Evolutionary conservation across 176 grass and related monocot species (phyloP), one percentile per base, ranked within the genome.

Genomic region (Themeda triandra): DNA sequence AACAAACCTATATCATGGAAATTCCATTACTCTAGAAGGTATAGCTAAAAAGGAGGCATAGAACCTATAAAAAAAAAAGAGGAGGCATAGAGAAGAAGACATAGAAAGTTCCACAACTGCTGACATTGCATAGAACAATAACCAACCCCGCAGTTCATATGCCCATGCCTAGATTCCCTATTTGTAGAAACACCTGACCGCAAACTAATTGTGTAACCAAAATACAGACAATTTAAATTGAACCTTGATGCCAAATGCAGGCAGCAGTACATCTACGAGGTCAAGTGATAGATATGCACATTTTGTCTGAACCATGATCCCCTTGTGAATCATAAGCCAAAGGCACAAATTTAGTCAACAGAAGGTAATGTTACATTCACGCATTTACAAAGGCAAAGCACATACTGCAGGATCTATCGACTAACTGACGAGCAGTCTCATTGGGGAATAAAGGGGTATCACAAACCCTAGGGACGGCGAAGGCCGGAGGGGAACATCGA

Each of bases 391-490:
- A 13, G 12, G 48, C 30, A 58, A 80, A 63, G 11, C 14, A 28
- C 65, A 45, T 23, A 67, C 9, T n/a, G 18, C 6, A 29, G 11
- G 14, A 73, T 75, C 46, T 71, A 5, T 9, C 3, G 2, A 59
- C 42, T 19, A 86, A 81, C 8, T 30, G 53, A 44, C 5, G 66
- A 42, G 19, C 1, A 36, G 69, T 83, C 29, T 83, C 32, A 73
- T 37, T 33, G 19, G 48, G 14, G 17, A 21, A n/a, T 18, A 25
- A 13, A 14, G 33, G 46, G 48, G 13, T 17, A 15, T 60, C 60
- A 87, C 80, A 48, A 88, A 88, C 82, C 90, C 86, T 92, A 91
- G 79, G 66, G 72, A n/a, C 88, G 78, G 45, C 78, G 86, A 48
- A 88, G 66, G 19, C 40, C 53, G 25, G 89, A 80, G 25, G 85